Evolutionary conservation across 108 stramenopile genomes (phyloP), one percentile per base, ranked within the genome.

Genomic region (Skeletonema potamos): DNA sequence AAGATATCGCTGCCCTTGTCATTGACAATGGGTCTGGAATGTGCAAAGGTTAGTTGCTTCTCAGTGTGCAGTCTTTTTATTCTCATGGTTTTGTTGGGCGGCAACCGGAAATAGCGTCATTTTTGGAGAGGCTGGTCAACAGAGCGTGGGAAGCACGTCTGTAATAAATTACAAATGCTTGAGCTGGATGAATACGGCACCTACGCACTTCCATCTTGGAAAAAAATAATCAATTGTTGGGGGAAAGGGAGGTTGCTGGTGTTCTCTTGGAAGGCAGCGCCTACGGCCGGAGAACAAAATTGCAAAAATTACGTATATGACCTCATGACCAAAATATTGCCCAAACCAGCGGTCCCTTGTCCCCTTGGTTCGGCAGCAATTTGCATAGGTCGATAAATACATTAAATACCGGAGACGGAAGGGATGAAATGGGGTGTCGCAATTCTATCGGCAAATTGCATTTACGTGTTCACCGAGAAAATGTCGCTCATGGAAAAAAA

Each of bases 1-100:
- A 93, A 80, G 95, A 96, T 84, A 92, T 96, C 76, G 90, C 92
- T 67, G 95, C 95, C 84, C 91, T 96, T 85, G 95, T 96, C 79
- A 89, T 96, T 69, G 95, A 96, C 82, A 96, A 96, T 72, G 95
- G 95, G 54, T 96, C 95, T 79, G 95, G 95, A 91, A 96, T 96
- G 95, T 96, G 95, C 84, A 96, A 93, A 89, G 92, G 92, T 93
- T 60, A 78, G 92, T 65, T 41, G 15, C 29, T 39, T 41, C 24
- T 41, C n/a, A 34, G 20, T 6, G 22, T 51, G 18, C 22, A 4
- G 7, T 51, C 20, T n/a, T 51, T 22, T 15, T 20, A 22, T 24
- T 51, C 22, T 13, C 20, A 27, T 70, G 18, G 17, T 57, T 18
- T 6, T 22, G 54, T 22, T 0, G 24, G 65, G 71, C 54, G 46